Base-by-base conservation (phyloP, 805 yeast genomes). In the Metschnikowia koreensis region DNA sequence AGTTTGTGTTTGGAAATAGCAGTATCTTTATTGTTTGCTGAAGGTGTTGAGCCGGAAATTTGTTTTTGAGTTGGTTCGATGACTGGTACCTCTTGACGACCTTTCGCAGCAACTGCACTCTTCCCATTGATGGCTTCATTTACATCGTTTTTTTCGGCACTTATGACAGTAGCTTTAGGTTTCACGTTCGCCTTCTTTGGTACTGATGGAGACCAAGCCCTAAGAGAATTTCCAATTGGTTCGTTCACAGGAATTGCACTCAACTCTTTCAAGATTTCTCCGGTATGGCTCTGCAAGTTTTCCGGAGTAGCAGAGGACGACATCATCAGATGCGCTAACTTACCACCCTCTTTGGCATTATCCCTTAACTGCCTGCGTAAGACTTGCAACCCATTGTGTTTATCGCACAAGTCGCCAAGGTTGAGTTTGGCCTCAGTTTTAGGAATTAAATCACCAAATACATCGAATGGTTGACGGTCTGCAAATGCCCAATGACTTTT, bases 301-400 rank as follows among this genome's bases (percentile, higher is more conserved):
- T 27, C 45, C 33, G 48, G 45, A 7, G 9, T 36, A 6, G 42
- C 43, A 13, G 52, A 49, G 11, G 52, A 44, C 7, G 16, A 9
- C 52, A 44, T 49, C 49, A 58, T 47, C 53, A 46, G 61, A 27
- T 54, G 48, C n/a, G 62, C 59, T 7, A 69, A 54, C 46, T 60
- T 61, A 1, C 69, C 73, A 5, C 69, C 74, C 48, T 68, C 71
- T 17, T 56, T 51, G 8, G 74, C 72, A 45, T 63, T 69, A 37
- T 68, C 71, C 39, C 50, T 52, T 15, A 66, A 54, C 40, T 64
- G 65, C 16, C 71, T 58, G 45, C 74, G 59, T 27, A 67, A 52
- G n/a, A 64, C 64, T 6, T 67, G 62, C 41, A 70, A 55, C 22
- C 50, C 60, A 8, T 62, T 68, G 9, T 59, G 54, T 38, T 42